Evolutionary conservation across 129 eudicot genomes (phyloP).

Genomic region (Dittrichia graveolens): DNA sequence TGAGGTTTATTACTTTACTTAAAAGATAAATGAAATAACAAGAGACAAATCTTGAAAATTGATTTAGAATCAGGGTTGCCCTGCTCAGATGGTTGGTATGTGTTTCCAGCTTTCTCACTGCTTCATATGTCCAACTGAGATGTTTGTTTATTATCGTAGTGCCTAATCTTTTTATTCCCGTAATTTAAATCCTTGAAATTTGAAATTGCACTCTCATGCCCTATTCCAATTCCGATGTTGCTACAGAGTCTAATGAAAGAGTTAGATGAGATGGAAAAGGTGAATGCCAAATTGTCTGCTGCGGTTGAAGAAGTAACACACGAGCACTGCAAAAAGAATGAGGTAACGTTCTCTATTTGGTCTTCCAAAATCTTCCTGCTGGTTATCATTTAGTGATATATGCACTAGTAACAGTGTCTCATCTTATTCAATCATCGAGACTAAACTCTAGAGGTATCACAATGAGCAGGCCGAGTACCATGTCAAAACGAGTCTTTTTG

Average conservation of each 20-base stretch:
- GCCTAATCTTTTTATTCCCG: too few species aligned
- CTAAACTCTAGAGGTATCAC: not conserved
- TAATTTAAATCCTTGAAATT: too few species aligned
- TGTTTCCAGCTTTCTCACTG: too few species aligned
- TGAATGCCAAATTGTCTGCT: conserved; percentile 74
- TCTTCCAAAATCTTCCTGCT: not conserved
- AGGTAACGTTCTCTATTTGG: conserved; percentile 45
- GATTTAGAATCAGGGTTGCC: too few species aligned
- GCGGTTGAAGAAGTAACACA: conserved; percentile 95
- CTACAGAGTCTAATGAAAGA: conserved; percentile 80
- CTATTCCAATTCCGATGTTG: not conserved
- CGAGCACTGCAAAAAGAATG: conserved; percentile 93
- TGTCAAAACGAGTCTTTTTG: not conserved
- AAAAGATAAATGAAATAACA: too few species aligned
- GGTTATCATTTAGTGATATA: not conserved
- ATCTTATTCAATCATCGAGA: not conserved
- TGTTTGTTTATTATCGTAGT: too few species aligned
- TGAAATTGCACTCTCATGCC: too few species aligned
- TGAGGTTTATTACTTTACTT: too few species aligned
- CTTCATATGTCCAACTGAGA: too few species aligned
- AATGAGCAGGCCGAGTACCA: not conserved
- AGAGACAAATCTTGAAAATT: too few species aligned
- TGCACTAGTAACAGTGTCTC: not conserved
- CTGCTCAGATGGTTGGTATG: too few species aligned
- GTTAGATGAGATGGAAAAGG: conserved; percentile 88